Base-by-base conservation (phyloP, 2,329 filamentous ascomycete species). In the Colletotrichum aenigma region DNA sequence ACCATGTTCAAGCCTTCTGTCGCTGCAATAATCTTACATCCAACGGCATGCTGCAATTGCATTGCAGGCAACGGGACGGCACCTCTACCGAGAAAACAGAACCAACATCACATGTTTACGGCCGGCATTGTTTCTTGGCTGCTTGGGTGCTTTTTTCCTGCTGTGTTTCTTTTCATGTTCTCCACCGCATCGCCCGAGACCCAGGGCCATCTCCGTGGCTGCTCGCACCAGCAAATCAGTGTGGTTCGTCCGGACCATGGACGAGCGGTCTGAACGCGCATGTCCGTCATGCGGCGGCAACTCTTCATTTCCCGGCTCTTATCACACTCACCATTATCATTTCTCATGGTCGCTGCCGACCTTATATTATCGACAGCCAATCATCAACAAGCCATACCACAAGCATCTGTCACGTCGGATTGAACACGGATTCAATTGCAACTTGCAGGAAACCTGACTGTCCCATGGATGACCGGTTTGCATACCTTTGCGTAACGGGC, bases 281-380 rank as follows among this genome's bases (percentile, higher is more conserved):
- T 72, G 28, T 58, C 73, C 56, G 18, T 65, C 13, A 52, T 68
- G 55, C 62, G 18, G 21, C 56, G 34, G 48, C 64, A 67, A n/a
- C 7, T 68, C 48, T 52, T 75, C 73, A 72, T 65, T 75, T 73
- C 64, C 70, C n/a, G 13, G 68, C 30, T 28, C 61, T 74, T 48
- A 66, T 36, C 61, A 71, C 21, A 52, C 16, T 38, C 55, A n/a
- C 26, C 21, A 15, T 24, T 55, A 38, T 24, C 38, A 58, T 32
- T 68, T 36, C 56, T 26, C 30, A 60, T 21, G 21, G 32, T 21
- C 24, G 13, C 32, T 38, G 32, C 32, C 32, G 61, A 16, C n/a
- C 21, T 28, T 38, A 10, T 34, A 28, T 9, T 24, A 21, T 62
- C 10, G n/a, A 43, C 61, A 64, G 21, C 61, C 61, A 64, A 43